Evolutionary conservation across 805 yeast genomes (phyloP).

Genomic region (Saccharomycopsis javanensis): DNA sequence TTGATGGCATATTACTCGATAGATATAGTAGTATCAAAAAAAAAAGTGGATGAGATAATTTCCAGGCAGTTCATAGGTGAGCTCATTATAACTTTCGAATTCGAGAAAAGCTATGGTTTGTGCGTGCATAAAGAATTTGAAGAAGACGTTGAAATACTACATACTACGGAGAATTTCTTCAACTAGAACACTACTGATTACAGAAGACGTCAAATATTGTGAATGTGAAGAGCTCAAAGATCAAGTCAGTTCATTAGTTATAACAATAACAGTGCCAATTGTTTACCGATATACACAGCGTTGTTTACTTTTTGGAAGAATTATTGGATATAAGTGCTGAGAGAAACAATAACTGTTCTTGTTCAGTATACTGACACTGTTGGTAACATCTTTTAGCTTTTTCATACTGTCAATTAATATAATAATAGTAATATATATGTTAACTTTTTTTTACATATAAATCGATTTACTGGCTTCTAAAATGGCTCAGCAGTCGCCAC

Average conservation of each 20-base stretch:
- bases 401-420: background rate
- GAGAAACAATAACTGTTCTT: background rate
- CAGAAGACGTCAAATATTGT: background rate
- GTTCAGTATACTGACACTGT: background rate
- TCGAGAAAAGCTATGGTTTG: too few relatives aligned
- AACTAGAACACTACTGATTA: background rate
- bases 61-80: too few relatives aligned
- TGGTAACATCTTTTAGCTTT: background rate
- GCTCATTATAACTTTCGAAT: too few relatives aligned
- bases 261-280: background rate
- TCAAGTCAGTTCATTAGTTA: background rate
- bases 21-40: too few relatives aligned
- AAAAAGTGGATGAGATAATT: too few relatives aligned
- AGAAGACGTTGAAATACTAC: background rate
- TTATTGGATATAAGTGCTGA: background rate
- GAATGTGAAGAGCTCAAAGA: constrained; percentile 1
- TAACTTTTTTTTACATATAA: background rate
- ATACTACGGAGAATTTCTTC: background rate
- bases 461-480: background rate
- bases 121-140: background rate
- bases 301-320: background rate
- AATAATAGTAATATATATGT: background rate
- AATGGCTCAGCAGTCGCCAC: background rate
- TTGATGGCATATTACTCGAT: too few relatives aligned
- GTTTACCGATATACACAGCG: background rate